Conservation (phyloP, 345 rosid species). For the Eucalyptus regnans region DNA sequence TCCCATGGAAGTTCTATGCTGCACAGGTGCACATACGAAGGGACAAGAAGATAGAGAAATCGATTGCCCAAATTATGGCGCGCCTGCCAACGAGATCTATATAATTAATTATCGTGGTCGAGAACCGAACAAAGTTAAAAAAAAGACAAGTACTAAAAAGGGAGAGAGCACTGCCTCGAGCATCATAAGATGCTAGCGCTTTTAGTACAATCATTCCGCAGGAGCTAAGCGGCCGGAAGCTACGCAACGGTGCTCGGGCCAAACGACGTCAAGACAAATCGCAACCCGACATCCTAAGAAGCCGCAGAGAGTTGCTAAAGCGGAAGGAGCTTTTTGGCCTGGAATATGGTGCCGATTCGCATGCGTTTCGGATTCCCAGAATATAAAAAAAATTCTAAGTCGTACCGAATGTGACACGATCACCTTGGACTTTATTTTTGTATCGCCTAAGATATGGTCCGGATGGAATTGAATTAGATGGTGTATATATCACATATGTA, state of each 20-base stretch:
- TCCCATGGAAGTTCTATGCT: not conserved
- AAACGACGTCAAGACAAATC: not conserved
- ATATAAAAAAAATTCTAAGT: too few relatives aligned
- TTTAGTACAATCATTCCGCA: not conserved
- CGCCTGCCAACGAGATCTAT: not conserved
- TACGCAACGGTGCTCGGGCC: not conserved
- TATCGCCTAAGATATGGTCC: rapidly evolving
- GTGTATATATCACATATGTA: too few relatives aligned
- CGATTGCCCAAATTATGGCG: not conserved
- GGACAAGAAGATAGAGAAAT: not conserved
- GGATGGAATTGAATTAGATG: too few relatives aligned
- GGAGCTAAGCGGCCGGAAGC: not conserved
- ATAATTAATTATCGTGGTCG: not conserved
- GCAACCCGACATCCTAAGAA: not conserved
- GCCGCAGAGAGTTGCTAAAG: not conserved
- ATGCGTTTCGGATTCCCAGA: not conserved
- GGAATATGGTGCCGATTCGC: not conserved
- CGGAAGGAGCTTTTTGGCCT: not conserved
- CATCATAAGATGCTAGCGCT: not conserved
- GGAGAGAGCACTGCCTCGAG: not conserved
- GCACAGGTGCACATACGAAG: not conserved
- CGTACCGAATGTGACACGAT: rapidly evolving
- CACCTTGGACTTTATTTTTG: not conserved
- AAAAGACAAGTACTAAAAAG: not conserved
- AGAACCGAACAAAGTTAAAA: not conserved